Base-by-base conservation (phyloP, 1,284 basidiomycete genomes). In the Trichosporon sp. region DNA sequence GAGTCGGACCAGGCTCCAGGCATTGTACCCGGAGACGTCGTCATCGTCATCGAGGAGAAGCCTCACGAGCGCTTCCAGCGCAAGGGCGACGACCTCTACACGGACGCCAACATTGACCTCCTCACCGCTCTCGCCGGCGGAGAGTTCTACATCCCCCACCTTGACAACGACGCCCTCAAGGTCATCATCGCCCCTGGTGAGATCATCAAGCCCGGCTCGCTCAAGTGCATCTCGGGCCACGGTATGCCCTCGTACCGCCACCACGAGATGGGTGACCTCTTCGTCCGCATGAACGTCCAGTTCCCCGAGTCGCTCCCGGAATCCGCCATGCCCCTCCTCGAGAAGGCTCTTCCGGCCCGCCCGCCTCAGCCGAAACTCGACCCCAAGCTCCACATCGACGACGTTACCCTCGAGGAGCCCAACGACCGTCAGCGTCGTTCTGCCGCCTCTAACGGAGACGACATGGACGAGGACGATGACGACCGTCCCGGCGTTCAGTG, bases 181-280 rank as follows among this genome's bases (percentile, higher is more conserved):
- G 91, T 99, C 63, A 91, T 90, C 73, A 89, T 99, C 73, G 88
- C 90, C 61, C 91, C 93, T 16, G 96, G 97, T 63, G 95, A 98
- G 82, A 90, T 98, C 65, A 89, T 98, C 81, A 97, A 97, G 87
- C 91, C 96, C 76, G 94, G 96, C 74, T 90, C 92, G 54, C 83
- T 96, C 81, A 98, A 98, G 86, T 91, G 96, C 74, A 92, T 99
- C 76, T 89, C 90, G 67, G 92, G 92, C 7, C 95, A 98, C 85
- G 97, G 97, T 76, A 99, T 99, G 97, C 97, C 96, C 48, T 98
- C 96, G 71, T 92, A 92, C 85, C 90, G 97, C 76, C 96, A 98
- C 85, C 97, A 99, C 86, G 96, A 99, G 82, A 89, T 91, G 66
- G 97, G 97, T 59, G 95, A 99, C 85, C 88, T 99, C 75, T 96